These are phyloP conservation scores for Tetragonia tetragonoides DNA, from an alignment of 148 eudicot species.

Conservation along the genomic window DNA sequence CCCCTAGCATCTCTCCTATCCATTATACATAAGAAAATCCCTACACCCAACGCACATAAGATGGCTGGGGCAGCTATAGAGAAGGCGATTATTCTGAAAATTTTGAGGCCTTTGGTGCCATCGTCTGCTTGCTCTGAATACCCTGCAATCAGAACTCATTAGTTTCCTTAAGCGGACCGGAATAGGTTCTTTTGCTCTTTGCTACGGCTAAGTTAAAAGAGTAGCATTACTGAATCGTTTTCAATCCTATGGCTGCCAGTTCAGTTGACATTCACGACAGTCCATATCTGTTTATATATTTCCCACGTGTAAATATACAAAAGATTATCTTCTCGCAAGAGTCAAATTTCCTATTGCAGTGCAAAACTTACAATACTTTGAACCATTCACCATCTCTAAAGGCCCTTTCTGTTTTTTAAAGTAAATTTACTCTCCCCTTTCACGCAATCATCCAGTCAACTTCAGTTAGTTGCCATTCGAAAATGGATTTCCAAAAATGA, in stretches of 20 bases:
- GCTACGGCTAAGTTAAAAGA: no score
- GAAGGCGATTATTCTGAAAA: constrained; percentile 52
- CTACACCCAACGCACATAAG: constrained; percentile 33
- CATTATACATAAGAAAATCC: constrained; percentile 34
- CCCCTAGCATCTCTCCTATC: constrained; percentile 24
- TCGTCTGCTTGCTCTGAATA: background rate
- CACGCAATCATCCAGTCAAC: constrained; percentile 23
- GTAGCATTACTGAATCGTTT: background rate
- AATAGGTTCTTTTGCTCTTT: background rate
- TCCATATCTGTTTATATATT: background rate
- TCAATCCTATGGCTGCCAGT: background rate
- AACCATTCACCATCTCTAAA: background rate
- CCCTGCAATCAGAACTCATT: constrained; percentile 17
- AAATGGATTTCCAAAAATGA: background rate
- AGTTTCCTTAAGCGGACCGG: background rate
- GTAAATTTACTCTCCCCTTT: background rate
- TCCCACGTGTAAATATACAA: background rate
- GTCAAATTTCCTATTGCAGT: constrained; percentile 11
- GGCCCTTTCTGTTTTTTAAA: background rate
- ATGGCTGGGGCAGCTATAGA: constrained; percentile 55
- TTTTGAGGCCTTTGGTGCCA: constrained; percentile 20
- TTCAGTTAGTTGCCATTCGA: constrained; percentile 15
- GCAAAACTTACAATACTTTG: constrained; percentile 2
- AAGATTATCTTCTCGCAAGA: background rate
- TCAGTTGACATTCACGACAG: background rate